phyloP scores from a whole-genome alignment of 345 rosid genomes.

The Reutealis trisperma region DNA sequence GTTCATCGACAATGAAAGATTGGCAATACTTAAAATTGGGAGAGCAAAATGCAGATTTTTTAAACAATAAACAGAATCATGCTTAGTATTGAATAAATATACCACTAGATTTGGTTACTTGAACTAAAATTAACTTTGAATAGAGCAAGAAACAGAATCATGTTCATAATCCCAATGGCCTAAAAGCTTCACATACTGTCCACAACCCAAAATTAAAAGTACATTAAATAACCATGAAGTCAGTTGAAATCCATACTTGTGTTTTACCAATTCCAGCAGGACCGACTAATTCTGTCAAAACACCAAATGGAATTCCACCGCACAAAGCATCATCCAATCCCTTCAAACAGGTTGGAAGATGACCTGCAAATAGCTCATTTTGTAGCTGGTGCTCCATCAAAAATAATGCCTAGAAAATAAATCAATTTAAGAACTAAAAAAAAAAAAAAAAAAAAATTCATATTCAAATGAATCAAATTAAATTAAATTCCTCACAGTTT shows the following conservation, averaged over 20 bases:
- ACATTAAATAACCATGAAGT: background rate
- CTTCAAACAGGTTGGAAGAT: constrained; percentile 68
- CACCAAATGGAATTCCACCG: constrained; percentile 88
- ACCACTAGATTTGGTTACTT: background rate
- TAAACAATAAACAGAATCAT: background rate
- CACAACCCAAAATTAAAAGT: background rate
- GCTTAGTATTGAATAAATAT: background rate
- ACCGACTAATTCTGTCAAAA: constrained; percentile 79
- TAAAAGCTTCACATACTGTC: background rate
- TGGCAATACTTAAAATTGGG: background rate
- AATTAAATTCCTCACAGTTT: constrained; percentile 43
- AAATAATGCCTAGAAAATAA: constrained; percentile 43
- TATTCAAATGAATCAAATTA: no score
- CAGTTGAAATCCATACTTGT: constrained; percentile 39
- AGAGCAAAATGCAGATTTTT: background rate
- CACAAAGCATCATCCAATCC: constrained; percentile 73
- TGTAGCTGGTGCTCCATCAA: constrained; percentile 51
- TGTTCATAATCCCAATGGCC: background rate
- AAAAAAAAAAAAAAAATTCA: background rate
- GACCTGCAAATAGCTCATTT: constrained; percentile 56
- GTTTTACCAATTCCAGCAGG: constrained; percentile 92
- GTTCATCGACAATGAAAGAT: background rate
- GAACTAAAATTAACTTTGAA: background rate
- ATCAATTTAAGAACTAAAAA: background rate
- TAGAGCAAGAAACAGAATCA: background rate